Conservation (phyloP, 2,329 filamentous ascomycete genomes). For the Exophiala sp. region DNA sequence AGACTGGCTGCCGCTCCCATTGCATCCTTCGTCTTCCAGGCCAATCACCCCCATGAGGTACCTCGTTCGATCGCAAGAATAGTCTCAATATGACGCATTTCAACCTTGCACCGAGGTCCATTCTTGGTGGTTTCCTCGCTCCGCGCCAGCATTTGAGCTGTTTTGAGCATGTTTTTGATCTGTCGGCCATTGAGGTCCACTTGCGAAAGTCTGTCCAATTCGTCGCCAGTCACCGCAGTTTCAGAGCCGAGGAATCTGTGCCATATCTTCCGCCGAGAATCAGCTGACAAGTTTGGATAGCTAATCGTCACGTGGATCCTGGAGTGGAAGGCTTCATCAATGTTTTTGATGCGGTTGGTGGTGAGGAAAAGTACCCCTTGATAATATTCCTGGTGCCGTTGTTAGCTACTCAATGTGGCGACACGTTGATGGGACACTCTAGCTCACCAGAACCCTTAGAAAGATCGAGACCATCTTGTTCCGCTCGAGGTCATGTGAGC, state of each 20-base stretch:
- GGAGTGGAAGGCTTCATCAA: conserved; percentile 36
- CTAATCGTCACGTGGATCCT: conserved; percentile 42
- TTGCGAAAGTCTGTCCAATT: conserved; percentile 16
- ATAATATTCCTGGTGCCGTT: conserved; percentile 32
- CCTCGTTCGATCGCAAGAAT: conserved; percentile 33
- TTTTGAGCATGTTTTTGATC: conserved; percentile 45
- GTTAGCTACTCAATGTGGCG: no score
- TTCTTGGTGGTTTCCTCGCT: conserved; percentile 15
- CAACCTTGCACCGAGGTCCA: conserved; percentile 21
- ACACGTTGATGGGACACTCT: no score
- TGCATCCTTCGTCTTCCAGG: no score
- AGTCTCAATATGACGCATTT: conserved; percentile 32
- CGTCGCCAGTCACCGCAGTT: conserved; percentile 10
- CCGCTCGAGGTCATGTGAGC: conserved; percentile 38
- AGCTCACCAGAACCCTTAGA: conserved; percentile 26
- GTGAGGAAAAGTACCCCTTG: conserved; percentile 33
- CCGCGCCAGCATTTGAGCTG: conserved; percentile 38
- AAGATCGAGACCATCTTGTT: conserved; percentile 43
- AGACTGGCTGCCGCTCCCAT: no score
- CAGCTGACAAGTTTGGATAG: no score
- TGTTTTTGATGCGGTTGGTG: conserved; percentile 32
- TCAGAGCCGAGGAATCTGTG: no score
- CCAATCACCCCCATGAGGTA: conserved; percentile 17
- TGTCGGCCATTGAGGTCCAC: conserved; percentile 32
- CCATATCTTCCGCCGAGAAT: no score